These are phyloP conservation scores for Claviceps purpurea DNA, from an alignment of 2,329 filamentous ascomycete species.

Conservation along the genomic window DNA sequence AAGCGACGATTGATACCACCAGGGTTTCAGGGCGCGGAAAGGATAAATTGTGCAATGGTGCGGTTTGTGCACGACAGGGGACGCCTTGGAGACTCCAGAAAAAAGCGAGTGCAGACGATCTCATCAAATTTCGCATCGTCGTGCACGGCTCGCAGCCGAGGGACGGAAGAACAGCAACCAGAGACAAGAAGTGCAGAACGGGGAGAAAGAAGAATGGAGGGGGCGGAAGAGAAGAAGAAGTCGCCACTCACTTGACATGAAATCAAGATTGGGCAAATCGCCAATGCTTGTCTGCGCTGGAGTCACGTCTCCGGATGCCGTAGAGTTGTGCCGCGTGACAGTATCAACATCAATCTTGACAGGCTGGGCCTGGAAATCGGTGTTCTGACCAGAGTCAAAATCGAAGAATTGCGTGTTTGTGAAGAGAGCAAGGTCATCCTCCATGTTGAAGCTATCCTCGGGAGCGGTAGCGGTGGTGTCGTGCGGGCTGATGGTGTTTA, in stretches of 20 bases:
- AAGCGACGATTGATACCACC: not conserved
- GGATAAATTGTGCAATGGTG: conserved; percentile 2
- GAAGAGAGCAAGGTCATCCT: conserved; percentile 65
- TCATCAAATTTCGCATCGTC: not conserved
- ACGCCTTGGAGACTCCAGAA: not conserved
- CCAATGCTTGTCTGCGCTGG: conserved; percentile 28
- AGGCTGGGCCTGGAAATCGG: conserved; percentile 39
- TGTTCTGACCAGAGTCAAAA: conserved; percentile 53
- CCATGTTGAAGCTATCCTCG: conserved; percentile 49
- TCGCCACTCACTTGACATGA: conserved; percentile 33
- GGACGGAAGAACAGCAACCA: not conserved
- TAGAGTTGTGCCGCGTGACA: conserved; percentile 15
- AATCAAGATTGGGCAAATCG: conserved; percentile 35
- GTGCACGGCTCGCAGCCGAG: not conserved
- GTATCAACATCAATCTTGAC: conserved; percentile 28
- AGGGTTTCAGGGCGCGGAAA: not conserved
- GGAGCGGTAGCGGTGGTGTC: conserved; percentile 27
- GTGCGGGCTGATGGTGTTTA: conserved; percentile 62
- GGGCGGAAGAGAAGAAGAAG: not conserved
- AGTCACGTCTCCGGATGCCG: conserved; percentile 24
- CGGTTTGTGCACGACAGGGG: not conserved
- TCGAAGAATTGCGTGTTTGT: conserved; percentile 75
- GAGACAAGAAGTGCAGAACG: not conserved
- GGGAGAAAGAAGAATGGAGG: not conserved
- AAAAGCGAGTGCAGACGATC: not conserved